These are phyloP conservation scores for Ceratocystis cubensis DNA, from an alignment of 2,329 filamentous ascomycete species.

Conservation along the genomic window DNA sequence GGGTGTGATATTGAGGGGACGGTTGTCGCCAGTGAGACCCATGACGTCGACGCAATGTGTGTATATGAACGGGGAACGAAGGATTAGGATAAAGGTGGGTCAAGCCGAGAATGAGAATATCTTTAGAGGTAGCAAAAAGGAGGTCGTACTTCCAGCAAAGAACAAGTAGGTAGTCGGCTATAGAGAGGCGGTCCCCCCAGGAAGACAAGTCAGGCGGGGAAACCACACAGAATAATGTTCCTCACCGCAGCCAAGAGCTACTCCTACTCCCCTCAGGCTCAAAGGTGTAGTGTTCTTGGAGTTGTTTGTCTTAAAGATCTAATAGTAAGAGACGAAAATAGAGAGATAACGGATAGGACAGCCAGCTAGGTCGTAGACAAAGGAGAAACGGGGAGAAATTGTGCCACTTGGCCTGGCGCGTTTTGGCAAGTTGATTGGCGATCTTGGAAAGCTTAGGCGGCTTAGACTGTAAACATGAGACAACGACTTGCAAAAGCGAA, in stretches of 20 bases:
- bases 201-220: not conserved
- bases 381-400: not conserved
- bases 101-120: not conserved
- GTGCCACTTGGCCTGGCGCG: not conserved
- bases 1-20: conserved; percentile 16
- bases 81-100: not conserved
- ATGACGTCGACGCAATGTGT: conserved; percentile 7
- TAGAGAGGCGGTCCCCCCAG: no score
- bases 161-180: no score
- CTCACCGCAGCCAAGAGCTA: not conserved
- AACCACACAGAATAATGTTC: not conserved
- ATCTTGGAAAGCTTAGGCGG: not conserved
- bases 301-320: not conserved
- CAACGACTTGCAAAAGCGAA: not conserved
- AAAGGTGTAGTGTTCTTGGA: not conserved
- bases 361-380: no score
- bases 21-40: conserved; percentile 17
- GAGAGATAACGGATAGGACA: no score
- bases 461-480: conserved; percentile 5
- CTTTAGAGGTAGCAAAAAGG: no score
- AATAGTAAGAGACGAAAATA: not conserved
- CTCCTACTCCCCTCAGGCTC: not conserved
- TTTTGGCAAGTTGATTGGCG: not conserved
- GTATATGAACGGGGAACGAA: not conserved
- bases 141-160: no score